phyloP scores from a whole-genome alignment of 2,329 filamentous ascomycete species.

The Elsinoe arachidis region DNA sequence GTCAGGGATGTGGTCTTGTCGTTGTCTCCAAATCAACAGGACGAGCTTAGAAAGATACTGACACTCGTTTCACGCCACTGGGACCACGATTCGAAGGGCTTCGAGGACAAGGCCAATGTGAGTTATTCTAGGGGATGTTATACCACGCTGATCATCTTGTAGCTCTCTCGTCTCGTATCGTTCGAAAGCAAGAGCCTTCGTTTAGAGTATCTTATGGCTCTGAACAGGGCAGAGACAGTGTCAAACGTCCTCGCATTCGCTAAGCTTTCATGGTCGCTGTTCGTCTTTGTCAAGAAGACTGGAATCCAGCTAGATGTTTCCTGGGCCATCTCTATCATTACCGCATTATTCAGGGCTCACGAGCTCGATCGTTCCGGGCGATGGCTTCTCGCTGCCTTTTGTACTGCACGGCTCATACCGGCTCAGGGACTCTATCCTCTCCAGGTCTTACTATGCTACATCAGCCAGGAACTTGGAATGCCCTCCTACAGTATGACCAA shows the following conservation, averaged over 20 bases:
- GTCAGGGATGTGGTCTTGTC: not conserved
- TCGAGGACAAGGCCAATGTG: no score
- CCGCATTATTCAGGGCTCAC: conserved; percentile 6
- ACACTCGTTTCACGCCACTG: no score
- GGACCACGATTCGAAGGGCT: no score
- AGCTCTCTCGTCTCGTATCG: not conserved
- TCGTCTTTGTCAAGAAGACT: not conserved
- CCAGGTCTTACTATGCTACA: not conserved
- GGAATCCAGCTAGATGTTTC: not conserved
- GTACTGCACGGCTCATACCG: not conserved
- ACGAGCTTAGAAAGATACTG: no score
- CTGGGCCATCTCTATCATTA: not conserved
- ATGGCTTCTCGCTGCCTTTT: not conserved
- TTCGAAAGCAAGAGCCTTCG: conserved; percentile 1
- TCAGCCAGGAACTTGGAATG: not conserved
- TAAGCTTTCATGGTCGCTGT: not conserved
- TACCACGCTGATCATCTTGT: no score
- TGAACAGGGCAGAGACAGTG: not conserved
- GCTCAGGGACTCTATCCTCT: not conserved
- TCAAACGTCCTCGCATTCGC: not conserved
- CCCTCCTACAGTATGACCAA: not conserved
- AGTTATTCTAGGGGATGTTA: no score
- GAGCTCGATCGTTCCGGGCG: not conserved
- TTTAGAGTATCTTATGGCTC: not conserved
- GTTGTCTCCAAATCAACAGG: no score